phyloP scores from a whole-genome alignment of 805 yeast genomes.

The Cyberlindnera bimundalis region DNA sequence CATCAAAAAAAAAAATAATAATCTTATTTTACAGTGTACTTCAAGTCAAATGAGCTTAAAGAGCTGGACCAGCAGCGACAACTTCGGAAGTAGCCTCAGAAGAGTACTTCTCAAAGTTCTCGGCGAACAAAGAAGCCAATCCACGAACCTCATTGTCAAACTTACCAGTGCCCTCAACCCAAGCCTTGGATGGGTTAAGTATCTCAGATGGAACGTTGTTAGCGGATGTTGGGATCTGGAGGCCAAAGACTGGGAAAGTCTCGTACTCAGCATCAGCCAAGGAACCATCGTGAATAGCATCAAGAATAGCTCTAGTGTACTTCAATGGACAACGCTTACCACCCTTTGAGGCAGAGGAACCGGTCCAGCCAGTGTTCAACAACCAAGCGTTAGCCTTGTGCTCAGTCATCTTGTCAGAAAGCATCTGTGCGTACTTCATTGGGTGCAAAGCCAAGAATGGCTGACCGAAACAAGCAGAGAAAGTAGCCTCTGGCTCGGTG shows the following conservation, averaged over 20 bases:
- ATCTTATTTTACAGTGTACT: no score
- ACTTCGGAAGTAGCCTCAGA: slow-evolving; percentile 83
- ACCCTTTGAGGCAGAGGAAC: slow-evolving; percentile 86
- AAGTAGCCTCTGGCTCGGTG: slow-evolving; percentile 96
- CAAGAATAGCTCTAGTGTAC: slow-evolving; percentile 94
- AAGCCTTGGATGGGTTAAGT: slow-evolving; percentile 80
- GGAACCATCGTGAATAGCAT: slow-evolving; percentile 90
- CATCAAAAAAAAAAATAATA: not conserved
- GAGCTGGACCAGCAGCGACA: slow-evolving; percentile 84
- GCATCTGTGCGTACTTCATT: slow-evolving; percentile 95
- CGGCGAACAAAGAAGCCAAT: slow-evolving; percentile 75
- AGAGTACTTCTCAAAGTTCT: slow-evolving; percentile 83
- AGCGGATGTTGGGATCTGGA: slow-evolving; percentile 79
- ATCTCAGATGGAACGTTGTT: slow-evolving; percentile 75
- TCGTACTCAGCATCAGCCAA: slow-evolving; percentile 79
- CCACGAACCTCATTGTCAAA: slow-evolving; percentile 53
- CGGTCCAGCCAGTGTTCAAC: slow-evolving; percentile 98
- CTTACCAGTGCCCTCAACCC: slow-evolving; percentile 59
- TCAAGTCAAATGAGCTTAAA: slow-evolving; percentile 7
- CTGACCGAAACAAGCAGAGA: slow-evolving; percentile 98
- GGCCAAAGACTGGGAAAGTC: slow-evolving; percentile 79
- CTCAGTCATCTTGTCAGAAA: slow-evolving; percentile 84
- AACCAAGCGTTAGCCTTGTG: slow-evolving; percentile 94
- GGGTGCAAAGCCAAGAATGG: slow-evolving; percentile 98
- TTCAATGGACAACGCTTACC: slow-evolving; percentile 97